Evolutionary conservation across 108 stramenopile species (phyloP), one percentile per base, ranked within the genome.

Genomic region (Skeletonema costatum): DNA sequence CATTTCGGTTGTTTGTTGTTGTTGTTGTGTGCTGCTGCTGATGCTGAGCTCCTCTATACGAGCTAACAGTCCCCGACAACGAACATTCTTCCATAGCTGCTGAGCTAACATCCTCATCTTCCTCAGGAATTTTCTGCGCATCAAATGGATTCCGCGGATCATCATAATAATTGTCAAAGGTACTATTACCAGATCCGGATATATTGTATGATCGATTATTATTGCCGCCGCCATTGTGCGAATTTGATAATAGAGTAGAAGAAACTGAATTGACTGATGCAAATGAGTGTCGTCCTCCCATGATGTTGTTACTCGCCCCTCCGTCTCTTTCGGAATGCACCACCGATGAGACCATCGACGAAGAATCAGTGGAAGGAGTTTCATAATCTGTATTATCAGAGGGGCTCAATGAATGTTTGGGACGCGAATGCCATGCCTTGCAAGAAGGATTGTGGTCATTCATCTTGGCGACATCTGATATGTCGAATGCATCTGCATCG

Each of bases 31-130:
- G 51, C 33, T 78, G 71, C 35, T 64, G 12, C 17, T 68, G 6
- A 33, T 35, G 25, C 68, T 51, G 50, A 51, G 68, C 35, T 61
- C 68, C 19, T 39, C 31, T 53, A 51, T 16, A 60, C 9, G 16
- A 41, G 19, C 31, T 48, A 35, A 31, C 60, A 21, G 39, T 19
- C 60, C 60, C 42, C 32, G 66, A 17, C 60, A 38, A 58, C 25
- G 56, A 66, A 46, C 71, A 73, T 50, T 78, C 78, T 50, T 68
- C 78, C 56, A 67, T 61, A 16, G 78, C 67, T 9, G 71, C 67
- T 38, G 72, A 46, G 62, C 71, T 78, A 48, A 9, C 16, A 14
- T 65, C 72, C 35, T 78, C 78, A 60, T 78, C 73, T 64, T 73
- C 78, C 50, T 71, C 78, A 13, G 51, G 64, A 42, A 66, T 64